Base-by-base conservation (phyloP, 1,284 basidiomycete species). In the Trametes polyzona region DNA sequence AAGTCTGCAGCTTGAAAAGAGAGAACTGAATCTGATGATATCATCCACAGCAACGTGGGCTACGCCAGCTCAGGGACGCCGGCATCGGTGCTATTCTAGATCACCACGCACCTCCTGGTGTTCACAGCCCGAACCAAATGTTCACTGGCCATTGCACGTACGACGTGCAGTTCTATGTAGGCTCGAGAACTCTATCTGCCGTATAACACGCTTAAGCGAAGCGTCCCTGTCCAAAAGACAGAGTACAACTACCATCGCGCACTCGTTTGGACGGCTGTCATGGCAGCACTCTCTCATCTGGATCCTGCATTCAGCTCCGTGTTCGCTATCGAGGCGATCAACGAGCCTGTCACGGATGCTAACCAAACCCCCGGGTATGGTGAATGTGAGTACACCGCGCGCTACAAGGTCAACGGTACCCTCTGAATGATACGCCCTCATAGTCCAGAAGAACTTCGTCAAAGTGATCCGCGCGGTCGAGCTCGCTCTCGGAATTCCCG, bases 61-160 rank as follows among this genome's bases (percentile, higher is more conserved):
- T 91, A 36, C 58, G 71, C 39, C 82, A 83, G 74, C 76, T 92
- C 24, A 74, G 77, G 52, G 67, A 76, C 2, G 88, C 87, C 4
- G 84, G 84, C 1, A 90, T 92, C 7, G 71, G 76, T 8, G 87
- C 73, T 9, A 85, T 92, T 52, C 74, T 92, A 12, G 90, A 90
- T 65, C 88, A 90, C 59, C 90, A 93, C 68, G 90, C 87, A 2
- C 74, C 88, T 10, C 90, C 90, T 16, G 90, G 90, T 29, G 87
- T 88, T 3, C 81, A 87, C 60, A 76, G 78, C 6, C 67, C 81
- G 0, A 65, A 71, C 8, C 86, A 90, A 65, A 72, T 78, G 74
- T 92, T 92, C 67, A 78, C 89, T 2, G 89, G 90, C 68, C 74
- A 78, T 82, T 91, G 89, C 61, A 91, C 89, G 1, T 65, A 59